These are phyloP conservation scores for Datisca glomerata DNA, from an alignment of 306 rosid genomes.

Conservation along the genomic window DNA sequence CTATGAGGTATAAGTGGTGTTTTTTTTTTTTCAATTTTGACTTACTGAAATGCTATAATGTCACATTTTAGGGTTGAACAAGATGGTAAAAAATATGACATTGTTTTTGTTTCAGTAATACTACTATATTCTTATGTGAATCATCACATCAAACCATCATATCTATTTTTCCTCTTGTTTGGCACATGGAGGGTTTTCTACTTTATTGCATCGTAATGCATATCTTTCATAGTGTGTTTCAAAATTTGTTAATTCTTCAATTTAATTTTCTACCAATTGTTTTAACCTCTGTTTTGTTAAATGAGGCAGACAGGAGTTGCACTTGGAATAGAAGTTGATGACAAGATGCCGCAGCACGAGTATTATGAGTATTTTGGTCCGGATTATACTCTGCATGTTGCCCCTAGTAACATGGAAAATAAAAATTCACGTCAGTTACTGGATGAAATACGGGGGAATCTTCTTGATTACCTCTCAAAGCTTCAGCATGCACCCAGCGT, in stretches of 20 bases:
- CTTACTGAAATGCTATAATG: neutral
- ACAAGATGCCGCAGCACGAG: constrained; percentile 86
- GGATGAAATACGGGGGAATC: constrained; percentile 60
- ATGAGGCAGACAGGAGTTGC: constrained; percentile 83
- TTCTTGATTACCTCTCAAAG: constrained; percentile 68
- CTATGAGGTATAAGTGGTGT: constrained; percentile 47
- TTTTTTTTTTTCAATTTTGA: constrained; percentile 8
- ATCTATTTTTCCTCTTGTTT: too few relatives aligned
- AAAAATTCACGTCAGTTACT: constrained; percentile 58
- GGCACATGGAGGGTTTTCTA: neutral
- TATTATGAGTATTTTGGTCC: constrained; percentile 91
- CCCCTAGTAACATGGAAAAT: constrained; percentile 95
- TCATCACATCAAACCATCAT: too few relatives aligned
- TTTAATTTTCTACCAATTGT: constrained; percentile 2
- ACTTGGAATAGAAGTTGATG: constrained; percentile 83
- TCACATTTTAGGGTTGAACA: neutral
- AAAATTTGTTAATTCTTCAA: constrained; percentile 7
- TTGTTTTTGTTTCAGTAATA: neutral
- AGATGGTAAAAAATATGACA: neutral
- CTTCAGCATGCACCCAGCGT: constrained; percentile 90
- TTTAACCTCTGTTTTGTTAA: constrained; percentile 13
- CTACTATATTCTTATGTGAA: too few relatives aligned
- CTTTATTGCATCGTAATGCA: neutral
- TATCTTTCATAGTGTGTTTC: too few relatives aligned
- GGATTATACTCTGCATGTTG: constrained; percentile 86